Evolutionary conservation across 805 yeast species (phyloP).

Genomic region (Myxozyma vanderwaltii): DNA sequence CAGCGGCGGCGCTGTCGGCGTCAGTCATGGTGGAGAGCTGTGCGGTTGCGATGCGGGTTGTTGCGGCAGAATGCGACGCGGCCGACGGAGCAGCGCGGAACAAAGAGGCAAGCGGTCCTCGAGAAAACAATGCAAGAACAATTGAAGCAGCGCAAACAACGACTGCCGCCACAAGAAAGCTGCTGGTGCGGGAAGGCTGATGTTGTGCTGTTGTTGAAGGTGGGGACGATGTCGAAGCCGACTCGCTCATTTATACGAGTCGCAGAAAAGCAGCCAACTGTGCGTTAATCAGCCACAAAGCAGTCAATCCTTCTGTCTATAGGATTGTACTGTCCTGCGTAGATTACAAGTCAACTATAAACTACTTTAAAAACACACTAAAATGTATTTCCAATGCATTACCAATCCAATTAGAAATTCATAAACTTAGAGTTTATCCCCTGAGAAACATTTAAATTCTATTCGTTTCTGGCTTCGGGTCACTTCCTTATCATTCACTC

Average conservation of each 20-base stretch:
- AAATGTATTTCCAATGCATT: background rate
- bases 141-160: conserved; percentile 2
- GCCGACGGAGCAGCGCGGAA: background rate
- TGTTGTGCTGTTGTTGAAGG: no score
- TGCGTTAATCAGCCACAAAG: no score
- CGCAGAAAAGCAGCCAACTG: no score
- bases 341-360: no score
- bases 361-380: no score
- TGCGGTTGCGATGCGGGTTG: background rate
- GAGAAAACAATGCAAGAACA: conserved; percentile 8
- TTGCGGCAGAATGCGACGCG: background rate
- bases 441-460: no score
- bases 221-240: background rate
- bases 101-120: background rate
- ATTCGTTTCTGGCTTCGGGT: no score
- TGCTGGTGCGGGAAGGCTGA: background rate
- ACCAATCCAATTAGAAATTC: no score
- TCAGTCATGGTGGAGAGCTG: background rate
- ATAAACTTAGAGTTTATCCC: no score
- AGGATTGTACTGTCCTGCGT: no score
- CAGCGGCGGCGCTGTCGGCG: background rate
- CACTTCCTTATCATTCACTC: no score
- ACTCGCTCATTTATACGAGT: background rate
- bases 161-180: conserved; percentile 3
- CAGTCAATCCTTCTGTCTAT: no score